Base-by-base conservation (phyloP, 352 stramenopile species). In the Blastocystis sp. region DNA sequence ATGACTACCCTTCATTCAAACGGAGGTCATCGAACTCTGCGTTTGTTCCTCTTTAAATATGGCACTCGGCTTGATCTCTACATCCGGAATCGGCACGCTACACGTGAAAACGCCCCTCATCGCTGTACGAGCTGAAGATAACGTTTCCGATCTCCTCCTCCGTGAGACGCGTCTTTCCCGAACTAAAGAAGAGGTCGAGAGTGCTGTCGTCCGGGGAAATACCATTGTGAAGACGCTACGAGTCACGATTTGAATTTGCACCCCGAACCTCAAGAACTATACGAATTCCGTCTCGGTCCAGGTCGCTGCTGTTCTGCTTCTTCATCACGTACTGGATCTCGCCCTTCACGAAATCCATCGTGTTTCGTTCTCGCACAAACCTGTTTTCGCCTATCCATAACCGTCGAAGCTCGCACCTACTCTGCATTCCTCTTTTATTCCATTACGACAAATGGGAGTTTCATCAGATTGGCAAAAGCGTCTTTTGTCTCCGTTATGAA, bases 21-120 rank as follows among this genome's bases (percentile, higher is more conserved):
- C 2, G 28, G 9, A 28, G 21, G 19, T 2, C 41, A 17, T 45
- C 2, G 4, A 19, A 84, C 74, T 84, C 74, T 69, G 9, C 9
- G 60, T 66, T 17, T 84, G 74, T 28, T 84, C 74, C 38, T 84
- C 60, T 23, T 53, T 53, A 23, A 84, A 84, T 23, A 84, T 84
- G 14, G 23, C 14, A 64, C 34, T 84, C 7, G 45, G 52, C 19
- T 23, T 84, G 52, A 84, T 69, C 21, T 14, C 14, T n/a, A 84
- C 74, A 28, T 84, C 60, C 1, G 74, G 74, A 53, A 84, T 84
- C 3, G 40, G 56, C 3, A 84, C 38, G 11, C 74, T 84, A 69
- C 19, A 10, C 2, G 2, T 84, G 3, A 84, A 21, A 28, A 2
- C 17, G 23, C 7, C n/a, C n/a, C 7, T 19, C 4, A 23, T 41